Conservation (phyloP, 306 rosid genomes). For the Rosa rugosa region DNA sequence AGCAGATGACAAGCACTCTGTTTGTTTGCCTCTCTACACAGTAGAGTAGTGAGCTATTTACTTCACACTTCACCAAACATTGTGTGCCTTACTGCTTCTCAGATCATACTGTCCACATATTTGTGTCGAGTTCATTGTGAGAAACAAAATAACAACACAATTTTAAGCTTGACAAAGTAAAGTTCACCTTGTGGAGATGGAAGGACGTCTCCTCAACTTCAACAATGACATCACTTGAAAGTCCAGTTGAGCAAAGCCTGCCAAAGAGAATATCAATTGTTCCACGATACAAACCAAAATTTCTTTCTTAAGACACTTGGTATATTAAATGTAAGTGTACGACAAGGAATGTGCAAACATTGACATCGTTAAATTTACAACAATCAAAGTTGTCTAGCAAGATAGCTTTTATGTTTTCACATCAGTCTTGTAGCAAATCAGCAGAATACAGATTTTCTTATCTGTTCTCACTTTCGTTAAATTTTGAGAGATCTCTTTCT, state of each 20-base stretch:
- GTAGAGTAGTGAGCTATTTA: not conserved
- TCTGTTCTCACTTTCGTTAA: not conserved
- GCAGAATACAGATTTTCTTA: not conserved
- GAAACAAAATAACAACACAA: not conserved
- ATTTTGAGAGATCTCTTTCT: not conserved
- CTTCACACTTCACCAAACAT: not conserved
- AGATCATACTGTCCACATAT: conserved; percentile 15
- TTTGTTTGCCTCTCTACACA: not conserved
- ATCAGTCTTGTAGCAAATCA: not conserved
- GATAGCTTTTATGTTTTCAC: not conserved
- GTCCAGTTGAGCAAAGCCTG: conserved; percentile 90
- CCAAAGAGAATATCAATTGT: conserved; percentile 11
- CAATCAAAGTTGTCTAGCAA: not conserved
- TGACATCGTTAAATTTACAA: not conserved
- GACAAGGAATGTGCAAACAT: not conserved
- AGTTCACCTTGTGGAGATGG: conserved; percentile 84
- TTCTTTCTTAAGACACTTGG: not conserved
- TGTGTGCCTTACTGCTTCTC: not conserved
- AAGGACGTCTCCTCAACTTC: conserved; percentile 75
- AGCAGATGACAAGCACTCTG: not conserved
- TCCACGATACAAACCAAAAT: conserved; percentile 12
- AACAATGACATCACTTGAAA: conserved; percentile 70
- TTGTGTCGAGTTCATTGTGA: not conserved
- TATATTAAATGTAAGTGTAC: not conserved
- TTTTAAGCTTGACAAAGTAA: conserved; percentile 18